Evolutionary conservation across 2,329 filamentous ascomycete genomes (phyloP).

Genomic region (Beauveria sp.): DNA sequence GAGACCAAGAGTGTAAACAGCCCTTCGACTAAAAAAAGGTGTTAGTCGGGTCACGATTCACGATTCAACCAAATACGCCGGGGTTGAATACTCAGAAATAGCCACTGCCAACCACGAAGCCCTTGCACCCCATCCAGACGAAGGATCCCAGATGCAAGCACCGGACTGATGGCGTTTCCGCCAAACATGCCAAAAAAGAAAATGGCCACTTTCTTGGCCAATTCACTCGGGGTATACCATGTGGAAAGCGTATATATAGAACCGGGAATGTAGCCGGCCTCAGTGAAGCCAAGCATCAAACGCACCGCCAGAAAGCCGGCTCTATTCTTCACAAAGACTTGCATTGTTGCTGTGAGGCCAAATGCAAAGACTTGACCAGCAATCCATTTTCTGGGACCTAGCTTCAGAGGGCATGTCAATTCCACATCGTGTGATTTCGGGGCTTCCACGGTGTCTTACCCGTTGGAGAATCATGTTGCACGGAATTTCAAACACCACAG

Average conservation of each 20-base stretch:
- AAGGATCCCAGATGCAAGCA: slow-evolving; percentile 40
- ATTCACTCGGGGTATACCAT: slow-evolving; percentile 40
- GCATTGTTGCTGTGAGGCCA: slow-evolving; percentile 37
- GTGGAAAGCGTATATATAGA: slow-evolving; percentile 43
- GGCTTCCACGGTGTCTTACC: slow-evolving; percentile 12
- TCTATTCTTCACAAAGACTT: slow-evolving; percentile 34
- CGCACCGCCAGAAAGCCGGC: slow-evolving; percentile 37
- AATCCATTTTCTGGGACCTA: slow-evolving; percentile 42
- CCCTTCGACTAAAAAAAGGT: background rate
- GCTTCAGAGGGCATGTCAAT: slow-evolving; percentile 17
- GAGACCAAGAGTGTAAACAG: background rate
- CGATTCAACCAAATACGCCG: background rate
- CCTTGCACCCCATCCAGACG: slow-evolving; percentile 33
- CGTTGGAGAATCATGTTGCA: slow-evolving; percentile 37
- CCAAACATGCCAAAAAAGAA: slow-evolving; percentile 49
- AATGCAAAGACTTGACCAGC: slow-evolving; percentile 40
- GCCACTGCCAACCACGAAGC: slow-evolving; percentile 42
- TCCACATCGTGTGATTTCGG: background rate
- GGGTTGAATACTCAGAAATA: slow-evolving; percentile 34
- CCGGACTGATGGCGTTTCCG: slow-evolving; percentile 39
- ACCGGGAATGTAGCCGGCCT: slow-evolving; percentile 45
- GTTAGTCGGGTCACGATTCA: background rate
- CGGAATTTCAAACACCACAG: slow-evolving; percentile 43
- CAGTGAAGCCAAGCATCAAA: slow-evolving; percentile 37
- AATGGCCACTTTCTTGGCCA: slow-evolving; percentile 38